Evolutionary conservation across 2,329 filamentous ascomycete species (phyloP).

Genomic region (Fusarium gaditjirri): DNA sequence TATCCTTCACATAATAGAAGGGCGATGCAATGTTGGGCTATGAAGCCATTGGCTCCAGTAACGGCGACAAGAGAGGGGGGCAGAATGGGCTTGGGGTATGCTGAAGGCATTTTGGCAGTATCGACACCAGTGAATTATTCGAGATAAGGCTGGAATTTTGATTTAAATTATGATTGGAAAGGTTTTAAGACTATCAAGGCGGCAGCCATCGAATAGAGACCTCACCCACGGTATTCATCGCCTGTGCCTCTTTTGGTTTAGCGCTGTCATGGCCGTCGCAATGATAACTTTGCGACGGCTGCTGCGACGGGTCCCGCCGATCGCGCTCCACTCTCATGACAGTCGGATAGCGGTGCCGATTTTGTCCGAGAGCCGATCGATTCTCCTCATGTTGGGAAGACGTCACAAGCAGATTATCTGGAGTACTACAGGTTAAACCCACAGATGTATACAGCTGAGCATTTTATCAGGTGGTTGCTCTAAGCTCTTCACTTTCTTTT

Average conservation of each 20-base stretch:
- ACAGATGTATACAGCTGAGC: rapidly evolving
- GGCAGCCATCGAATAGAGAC: background rate
- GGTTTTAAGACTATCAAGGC: background rate
- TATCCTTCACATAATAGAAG: slow-evolving; percentile 4
- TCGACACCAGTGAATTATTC: too few species aligned
- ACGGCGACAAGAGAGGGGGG: slow-evolving; percentile 1
- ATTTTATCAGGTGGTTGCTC: rapidly evolving
- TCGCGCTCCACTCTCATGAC: background rate
- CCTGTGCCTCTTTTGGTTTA: background rate
- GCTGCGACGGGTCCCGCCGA: background rate
- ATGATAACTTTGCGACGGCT: slow-evolving; percentile 6
- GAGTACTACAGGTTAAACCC: background rate
- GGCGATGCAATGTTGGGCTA: slow-evolving; percentile 3
- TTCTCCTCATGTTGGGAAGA: background rate
- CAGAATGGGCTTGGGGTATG: background rate
- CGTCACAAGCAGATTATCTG: background rate
- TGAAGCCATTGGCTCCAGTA: slow-evolving; percentile 11
- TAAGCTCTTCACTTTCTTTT: rapidly evolving
- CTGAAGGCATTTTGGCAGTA: slow-evolving; percentile 3
- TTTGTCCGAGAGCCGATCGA: background rate
- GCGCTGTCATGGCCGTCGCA: background rate
- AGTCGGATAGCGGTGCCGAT: background rate
- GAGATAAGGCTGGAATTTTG: background rate
- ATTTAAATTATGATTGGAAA: background rate
- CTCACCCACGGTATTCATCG: background rate